phyloP scores from a whole-genome alignment of 495 filamentous ascomycete species.

The Aspergillus ostianus region DNA sequence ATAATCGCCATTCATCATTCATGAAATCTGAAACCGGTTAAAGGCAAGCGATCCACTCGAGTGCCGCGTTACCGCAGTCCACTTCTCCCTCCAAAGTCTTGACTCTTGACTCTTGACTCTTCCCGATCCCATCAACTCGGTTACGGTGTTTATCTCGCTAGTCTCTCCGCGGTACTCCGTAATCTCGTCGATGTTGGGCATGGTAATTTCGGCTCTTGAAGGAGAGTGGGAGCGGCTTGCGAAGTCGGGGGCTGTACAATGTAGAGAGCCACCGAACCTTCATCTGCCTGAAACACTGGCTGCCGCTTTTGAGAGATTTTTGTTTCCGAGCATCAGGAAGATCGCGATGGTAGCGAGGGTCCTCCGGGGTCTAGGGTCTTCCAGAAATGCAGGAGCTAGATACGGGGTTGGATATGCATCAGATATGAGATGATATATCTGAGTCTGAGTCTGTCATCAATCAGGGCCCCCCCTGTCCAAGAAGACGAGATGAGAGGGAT shows the following conservation, averaged over 20 bases:
- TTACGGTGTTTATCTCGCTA: background rate
- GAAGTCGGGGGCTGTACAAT: slow-evolving; percentile 4
- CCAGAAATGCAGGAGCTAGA: background rate
- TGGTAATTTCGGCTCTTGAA: slow-evolving; percentile 1
- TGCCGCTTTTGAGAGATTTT: slow-evolving; percentile 5
- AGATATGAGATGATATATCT: background rate
- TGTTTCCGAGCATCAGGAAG: background rate
- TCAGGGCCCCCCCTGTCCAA: background rate
- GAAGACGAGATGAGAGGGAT: background rate
- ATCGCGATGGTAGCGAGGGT: background rate
- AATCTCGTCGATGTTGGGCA: background rate
- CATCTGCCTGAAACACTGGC: slow-evolving; percentile 18
- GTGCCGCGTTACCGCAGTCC: background rate
- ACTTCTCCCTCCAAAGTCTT: too few relatives aligned
- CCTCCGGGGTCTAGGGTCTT: background rate
- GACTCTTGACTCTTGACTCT: too few relatives aligned
- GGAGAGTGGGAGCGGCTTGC: background rate
- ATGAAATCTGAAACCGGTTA: background rate
- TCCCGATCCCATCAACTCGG: background rate
- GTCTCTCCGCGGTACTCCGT: background rate
- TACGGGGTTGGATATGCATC: background rate
- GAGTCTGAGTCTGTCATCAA: background rate
- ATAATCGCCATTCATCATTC: background rate
- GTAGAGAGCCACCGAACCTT: slow-evolving; percentile 5
- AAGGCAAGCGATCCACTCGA: background rate